Evolutionary conservation across 805 yeast genomes (phyloP), one percentile per base, ranked within the genome.

Genomic region (Cyberlindnera xishuangbannaensis): DNA sequence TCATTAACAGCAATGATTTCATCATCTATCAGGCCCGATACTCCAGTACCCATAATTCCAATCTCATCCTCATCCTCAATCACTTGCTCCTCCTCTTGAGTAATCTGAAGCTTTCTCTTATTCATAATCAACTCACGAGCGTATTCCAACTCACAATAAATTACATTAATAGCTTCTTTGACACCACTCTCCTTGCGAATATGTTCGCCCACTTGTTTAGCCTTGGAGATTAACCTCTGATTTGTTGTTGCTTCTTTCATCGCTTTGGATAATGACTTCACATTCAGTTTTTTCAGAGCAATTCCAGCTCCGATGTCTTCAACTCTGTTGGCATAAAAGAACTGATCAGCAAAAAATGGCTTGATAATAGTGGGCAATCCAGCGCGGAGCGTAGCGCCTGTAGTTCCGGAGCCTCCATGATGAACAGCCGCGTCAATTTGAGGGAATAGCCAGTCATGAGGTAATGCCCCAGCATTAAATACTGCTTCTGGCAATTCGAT

Each of bases 391-490:
- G 94, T 72, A 0, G 96, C 95, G 7, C 97, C 97, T 0, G 97
- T 90, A 0, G 97, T 85, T 2, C 97, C 97, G 0, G 95, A 81
- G 0, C 97, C 97, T 25, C 97, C 97, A 55, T 90, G 97, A 54
- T 90, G 97, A 4, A 90, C 96, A 0, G 95, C 95, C 0, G 90
- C 96, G 59, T 90, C 95, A 27, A 90, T 65, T 40, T 74, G 76
- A 0, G 90, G 82, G 58, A 90, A 90, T 23, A 90, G 62, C 97
- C 97, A 90, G 53, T 87, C 95, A 54, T 90, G 97, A 1, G 96
- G 95, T 11, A 84, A 66, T 8, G 78, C 53, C 2, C 92, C 92
- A 6, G 84, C 63, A 43, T 75, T 76, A 51, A 62, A 83, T 2
- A 90, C 71, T 45, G 76, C 77, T 0, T 64, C 61, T 1, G 96